Evolutionary conservation across 2,329 filamentous ascomycete species (phyloP).

Genomic region (Colletotrichum viniferum): DNA sequence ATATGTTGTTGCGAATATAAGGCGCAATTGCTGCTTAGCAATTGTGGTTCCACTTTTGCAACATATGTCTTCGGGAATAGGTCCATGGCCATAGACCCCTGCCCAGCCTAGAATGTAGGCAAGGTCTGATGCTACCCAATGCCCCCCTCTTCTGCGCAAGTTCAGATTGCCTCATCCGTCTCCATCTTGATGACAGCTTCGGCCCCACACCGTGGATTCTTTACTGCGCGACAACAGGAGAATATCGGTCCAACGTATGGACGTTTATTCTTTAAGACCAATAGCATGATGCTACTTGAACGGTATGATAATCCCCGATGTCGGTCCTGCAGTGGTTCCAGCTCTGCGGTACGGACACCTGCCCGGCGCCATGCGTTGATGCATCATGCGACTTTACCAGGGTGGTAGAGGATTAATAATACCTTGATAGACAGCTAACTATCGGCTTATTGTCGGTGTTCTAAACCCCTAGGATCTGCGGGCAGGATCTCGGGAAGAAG

Average conservation of each 20-base stretch:
- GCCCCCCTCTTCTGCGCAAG: accelerated
- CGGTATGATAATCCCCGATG: not conserved
- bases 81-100: not conserved
- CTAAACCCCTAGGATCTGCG: accelerated
- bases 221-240: not conserved
- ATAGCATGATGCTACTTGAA: accelerated
- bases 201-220: not conserved
- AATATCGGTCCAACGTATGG: accelerated
- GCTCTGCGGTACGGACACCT: not conserved
- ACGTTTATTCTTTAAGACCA: no score
- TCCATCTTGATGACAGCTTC: not conserved
- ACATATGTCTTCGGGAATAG: no score
- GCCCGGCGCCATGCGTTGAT: no score
- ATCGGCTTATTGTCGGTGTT: not conserved
- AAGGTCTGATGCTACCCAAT: accelerated
- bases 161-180: not conserved
- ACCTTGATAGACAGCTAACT: accelerated
- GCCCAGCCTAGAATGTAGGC: not conserved
- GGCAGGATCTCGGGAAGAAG: accelerated
- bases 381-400: no score
- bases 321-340: not conserved
- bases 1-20: no score
- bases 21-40: no score
- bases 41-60: no score
- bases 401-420: not conserved